Conservation (phyloP, 352 stramenopile genomes). For the Phytophthora macrochlamydospora region DNA sequence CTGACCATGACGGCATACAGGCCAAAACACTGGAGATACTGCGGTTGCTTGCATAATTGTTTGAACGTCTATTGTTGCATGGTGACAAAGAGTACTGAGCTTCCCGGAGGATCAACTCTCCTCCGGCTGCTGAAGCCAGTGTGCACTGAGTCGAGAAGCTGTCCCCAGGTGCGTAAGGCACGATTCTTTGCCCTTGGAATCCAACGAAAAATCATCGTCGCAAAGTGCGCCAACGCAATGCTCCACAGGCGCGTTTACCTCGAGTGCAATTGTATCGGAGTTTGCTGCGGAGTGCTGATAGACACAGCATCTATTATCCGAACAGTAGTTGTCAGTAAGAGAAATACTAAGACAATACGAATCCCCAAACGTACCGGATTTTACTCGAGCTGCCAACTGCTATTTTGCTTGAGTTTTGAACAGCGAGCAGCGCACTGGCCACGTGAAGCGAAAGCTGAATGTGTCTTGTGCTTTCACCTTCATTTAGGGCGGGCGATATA, state of each 20-base stretch:
- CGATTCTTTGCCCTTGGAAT: conserved; percentile 43
- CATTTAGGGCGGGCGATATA: background rate
- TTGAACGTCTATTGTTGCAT: conserved; percentile 27
- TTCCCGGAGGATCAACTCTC: conserved; percentile 42
- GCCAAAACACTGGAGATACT: conserved; percentile 81
- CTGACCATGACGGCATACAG: conserved; percentile 76
- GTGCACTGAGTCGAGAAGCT: conserved; percentile 45
- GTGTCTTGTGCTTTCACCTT: conserved; percentile 14
- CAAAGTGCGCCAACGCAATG: conserved; percentile 40
- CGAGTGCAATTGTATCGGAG: conserved; percentile 27
- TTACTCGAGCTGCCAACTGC: conserved; percentile 20
- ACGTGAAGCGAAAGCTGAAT: conserved; percentile 39
- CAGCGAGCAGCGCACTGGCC: conserved; percentile 32
- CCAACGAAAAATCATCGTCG: conserved; percentile 53
- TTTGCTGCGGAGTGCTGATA: conserved; percentile 29
- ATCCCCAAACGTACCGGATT: conserved; percentile 28
- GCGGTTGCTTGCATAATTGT: conserved; percentile 37
- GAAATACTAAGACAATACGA: background rate
- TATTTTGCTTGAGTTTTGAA: conserved; percentile 6
- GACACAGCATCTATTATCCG: conserved; percentile 42
- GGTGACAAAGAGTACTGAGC: conserved; percentile 47
- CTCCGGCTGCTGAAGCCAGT: conserved; percentile 18
- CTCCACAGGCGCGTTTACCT: conserved; percentile 45
- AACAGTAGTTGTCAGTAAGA: conserved; percentile 8
- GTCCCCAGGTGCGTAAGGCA: conserved; percentile 35